phyloP scores from a whole-genome alignment of 495 filamentous ascomycete species.

The Penicillium coffeae region DNA sequence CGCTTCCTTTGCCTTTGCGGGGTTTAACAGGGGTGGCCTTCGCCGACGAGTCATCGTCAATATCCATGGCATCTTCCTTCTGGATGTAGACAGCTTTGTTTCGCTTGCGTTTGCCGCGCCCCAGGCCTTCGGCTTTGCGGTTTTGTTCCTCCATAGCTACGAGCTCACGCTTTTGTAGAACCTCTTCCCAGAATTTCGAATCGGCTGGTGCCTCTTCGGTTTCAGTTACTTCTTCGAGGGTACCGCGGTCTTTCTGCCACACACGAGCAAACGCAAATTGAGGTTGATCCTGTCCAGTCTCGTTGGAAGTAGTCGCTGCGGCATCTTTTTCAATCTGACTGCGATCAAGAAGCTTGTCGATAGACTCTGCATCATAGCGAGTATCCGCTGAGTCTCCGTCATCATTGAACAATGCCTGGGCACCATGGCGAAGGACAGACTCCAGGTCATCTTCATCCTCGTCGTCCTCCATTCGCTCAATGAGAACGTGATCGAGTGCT shows the following conservation, averaged over 20 bases:
- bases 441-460: constrained; percentile 79
- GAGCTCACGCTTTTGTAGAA: constrained; percentile 75
- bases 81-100: constrained; percentile 42
- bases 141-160: constrained; percentile 66
- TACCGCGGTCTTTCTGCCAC: constrained; percentile 77
- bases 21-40: constrained; percentile 25
- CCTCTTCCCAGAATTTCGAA: constrained; percentile 79
- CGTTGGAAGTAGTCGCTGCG: constrained; percentile 52
- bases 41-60: constrained; percentile 2
- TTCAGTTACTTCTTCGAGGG: constrained; percentile 57
- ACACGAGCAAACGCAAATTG: constrained; percentile 89
- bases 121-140: constrained; percentile 62
- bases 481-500: constrained; percentile 87
- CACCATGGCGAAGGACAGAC: constrained; percentile 84
- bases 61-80: constrained; percentile 9
- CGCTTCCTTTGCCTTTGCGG: constrained; percentile 8
- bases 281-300: constrained; percentile 36
- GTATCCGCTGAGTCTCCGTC: constrained; percentile 62
- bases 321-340: constrained; percentile 72
- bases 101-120: constrained; percentile 71
- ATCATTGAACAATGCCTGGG: constrained; percentile 78
- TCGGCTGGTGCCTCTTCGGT: constrained; percentile 43
- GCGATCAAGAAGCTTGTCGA: constrained; percentile 86
- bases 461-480: constrained; percentile 80
- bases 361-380: constrained; percentile 70